Evolutionary conservation across 805 yeast genomes (phyloP), one percentile per base, ranked within the genome.

Genomic region (Helenozyma baotianmanensis): DNA sequence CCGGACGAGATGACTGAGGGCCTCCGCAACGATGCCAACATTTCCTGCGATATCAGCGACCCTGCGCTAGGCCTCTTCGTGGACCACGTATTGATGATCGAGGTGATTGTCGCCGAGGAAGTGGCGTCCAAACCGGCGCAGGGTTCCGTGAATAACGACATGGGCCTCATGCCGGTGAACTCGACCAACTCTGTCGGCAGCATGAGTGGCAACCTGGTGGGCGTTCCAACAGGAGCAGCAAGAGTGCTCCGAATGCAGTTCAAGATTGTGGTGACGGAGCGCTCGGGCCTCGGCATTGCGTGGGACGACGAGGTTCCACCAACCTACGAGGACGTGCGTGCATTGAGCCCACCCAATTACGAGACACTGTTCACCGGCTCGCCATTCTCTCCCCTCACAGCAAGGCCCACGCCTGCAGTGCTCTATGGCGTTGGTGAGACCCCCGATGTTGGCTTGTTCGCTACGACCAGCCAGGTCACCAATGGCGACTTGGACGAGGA

Each of bases 281-380:
- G 97, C 39, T 82, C 95, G 0, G 99, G 99, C 0, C 68, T 92
- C 25, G 98, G 98, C 4, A 86, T 92, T 19, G 83, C 97, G 0
- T 92, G 98, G 97, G 97, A 90, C 58, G 97, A 90, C 53, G 98
- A 92, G 58, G 97, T 94, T 12, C 99, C 99, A 2, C 99, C 99
- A 1, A 83, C 88, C 14, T 92, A 92, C 51, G 86, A 78, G 33
- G 90, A 87, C 45, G 88, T 92, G 14, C 68, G 78, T 18, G 78
- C 94, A 0, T 67, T 86, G 26, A 78, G 89, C 14, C 98, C 98
- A 0, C 98, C 98, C 2, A 76, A 78, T 2, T 90, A 92, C 42
- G 46, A 46, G n/a, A 69, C 42, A 30, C 54, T 54, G 31, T 48
- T 48, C 18, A 59, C 53, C 11, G 56, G 34, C 11, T 45, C 43